Evolutionary conservation across 768 basidiomycete species (phyloP), one percentile per base, ranked within the genome.

Genomic region (Dendrothele bispora): DNA sequence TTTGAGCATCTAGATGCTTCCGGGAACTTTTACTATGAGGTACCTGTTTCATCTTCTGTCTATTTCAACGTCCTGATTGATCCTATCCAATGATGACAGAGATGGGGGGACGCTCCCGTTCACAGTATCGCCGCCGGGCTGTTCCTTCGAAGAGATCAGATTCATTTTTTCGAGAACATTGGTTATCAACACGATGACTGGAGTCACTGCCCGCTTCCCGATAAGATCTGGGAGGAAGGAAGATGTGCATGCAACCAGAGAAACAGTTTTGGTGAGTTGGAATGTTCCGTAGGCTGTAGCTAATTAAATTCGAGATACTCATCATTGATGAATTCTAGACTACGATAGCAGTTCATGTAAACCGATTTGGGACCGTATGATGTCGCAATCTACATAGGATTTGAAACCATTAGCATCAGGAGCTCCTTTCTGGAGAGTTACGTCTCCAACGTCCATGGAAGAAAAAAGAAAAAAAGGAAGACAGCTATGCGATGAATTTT

Each of bases 91-190:
- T 15, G n/a, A 39, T 5, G 43, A 24, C 51, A 87, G 78, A 78
- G 86, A 8, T 88, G 87, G 88, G 91, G 91, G 10, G 91, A 92
- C 60, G 91, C 91, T 0, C 90, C 89, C 0, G 86, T 94, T 0
- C 91, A 94, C 58, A 86, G 83, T 28, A 88, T 93, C 45, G 91
- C 81, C 3, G 90, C 84, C 1, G 79, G 88, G 0, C 66, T 93
- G 21, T 87, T 93, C 56, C 76, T 82, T 3, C 65, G 69, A 18
- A 83, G 80, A 55, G 77, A 83, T n/a, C 82, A 86, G 56, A 72
- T 92, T 21, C 86, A 91, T 57, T 91, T 86, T 64, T 93, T 93
- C 62, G 66, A 72, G 40, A 86, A 93, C 55, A 91, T 94, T 21
- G 91, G 91, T 1, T 93, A 92, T 65, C 72, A 80, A 46, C 90